phyloP scores from a whole-genome alignment of 495 filamentous ascomycete genomes.

The Hypoxylon lienhwacheense region DNA sequence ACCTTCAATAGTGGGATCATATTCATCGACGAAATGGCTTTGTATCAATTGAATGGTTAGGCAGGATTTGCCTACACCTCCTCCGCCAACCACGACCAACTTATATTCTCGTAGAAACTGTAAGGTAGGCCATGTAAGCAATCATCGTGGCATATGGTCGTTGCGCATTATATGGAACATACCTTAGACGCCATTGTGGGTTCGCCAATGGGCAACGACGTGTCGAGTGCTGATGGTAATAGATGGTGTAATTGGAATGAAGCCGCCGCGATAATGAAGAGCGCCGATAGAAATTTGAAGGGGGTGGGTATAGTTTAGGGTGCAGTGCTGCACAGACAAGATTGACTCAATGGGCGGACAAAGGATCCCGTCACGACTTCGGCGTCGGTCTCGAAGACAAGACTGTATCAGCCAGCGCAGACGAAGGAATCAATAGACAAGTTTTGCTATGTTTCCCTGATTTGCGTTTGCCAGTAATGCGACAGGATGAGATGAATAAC shows the following conservation, averaged over 20 bases:
- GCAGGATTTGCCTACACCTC: constrained; percentile 98
- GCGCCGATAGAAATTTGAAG: constrained; percentile 7
- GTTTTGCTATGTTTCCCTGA: too few species aligned
- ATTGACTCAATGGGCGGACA: constrained; percentile 23
- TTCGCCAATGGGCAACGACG: constrained; percentile 26
- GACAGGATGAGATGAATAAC: not conserved
- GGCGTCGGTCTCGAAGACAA: constrained; percentile 6
- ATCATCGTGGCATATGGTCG: not conserved
- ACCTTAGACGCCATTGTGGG: constrained; percentile 53
- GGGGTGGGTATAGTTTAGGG: constrained; percentile 6
- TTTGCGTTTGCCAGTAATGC: too few species aligned
- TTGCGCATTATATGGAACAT: constrained; percentile 16
- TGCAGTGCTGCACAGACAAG: constrained; percentile 13
- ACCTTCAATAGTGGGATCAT: constrained; percentile 99
- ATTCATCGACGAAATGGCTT: constrained; percentile 98
- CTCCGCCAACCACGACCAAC: constrained; percentile 94
- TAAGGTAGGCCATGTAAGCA: constrained; percentile 7
- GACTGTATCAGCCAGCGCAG: too few species aligned
- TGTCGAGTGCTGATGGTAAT: constrained; percentile 1
- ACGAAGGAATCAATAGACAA: too few species aligned
- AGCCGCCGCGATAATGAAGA: not conserved
- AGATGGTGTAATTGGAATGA: too few species aligned
- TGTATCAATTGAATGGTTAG: constrained; percentile 99
- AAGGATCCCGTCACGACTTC: constrained; percentile 20
- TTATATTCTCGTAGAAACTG: constrained; percentile 99